These are phyloP conservation scores for Mucor circinelloides DNA, from an alignment of 371 early-diverging fungal genomes.

Conservation along the genomic window DNA sequence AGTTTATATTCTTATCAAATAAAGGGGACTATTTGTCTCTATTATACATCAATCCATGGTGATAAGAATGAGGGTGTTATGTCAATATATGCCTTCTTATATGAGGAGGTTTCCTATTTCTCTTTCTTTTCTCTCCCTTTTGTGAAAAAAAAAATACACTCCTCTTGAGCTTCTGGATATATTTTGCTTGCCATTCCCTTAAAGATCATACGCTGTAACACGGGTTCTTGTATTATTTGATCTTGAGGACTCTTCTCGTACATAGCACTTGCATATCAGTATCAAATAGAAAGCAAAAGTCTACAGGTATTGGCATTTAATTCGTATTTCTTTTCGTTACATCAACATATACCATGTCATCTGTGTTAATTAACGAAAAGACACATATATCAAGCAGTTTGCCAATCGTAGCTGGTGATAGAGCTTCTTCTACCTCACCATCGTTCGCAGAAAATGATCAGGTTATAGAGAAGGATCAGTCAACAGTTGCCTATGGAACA, in stretches of 20 bases:
- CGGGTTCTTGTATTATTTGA: neutral
- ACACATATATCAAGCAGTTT: neutral
- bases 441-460: neutral
- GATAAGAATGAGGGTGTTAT: neutral
- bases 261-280: neutral
- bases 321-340: neutral
- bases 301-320: neutral
- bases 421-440: neutral
- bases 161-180: neutral
- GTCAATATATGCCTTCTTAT: neutral
- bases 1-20: neutral
- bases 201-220: neutral
- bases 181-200: neutral
- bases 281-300: neutral
- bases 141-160: neutral
- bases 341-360: neutral
- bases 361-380: neutral
- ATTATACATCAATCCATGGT: neutral
- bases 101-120: neutral
- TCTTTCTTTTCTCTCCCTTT: neutral
- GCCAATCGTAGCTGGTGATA: neutral
- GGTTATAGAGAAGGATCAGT: neutral
- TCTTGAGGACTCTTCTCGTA: neutral
- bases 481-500: constrained; percentile 9
- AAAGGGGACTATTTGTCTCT: neutral